Percentiles rank a stretch among this genome's conserved stretches.
phyloP scores from a whole-genome alignment of 2,329 filamentous ascomycete species.

The Fusarium torulosum region DNA sequence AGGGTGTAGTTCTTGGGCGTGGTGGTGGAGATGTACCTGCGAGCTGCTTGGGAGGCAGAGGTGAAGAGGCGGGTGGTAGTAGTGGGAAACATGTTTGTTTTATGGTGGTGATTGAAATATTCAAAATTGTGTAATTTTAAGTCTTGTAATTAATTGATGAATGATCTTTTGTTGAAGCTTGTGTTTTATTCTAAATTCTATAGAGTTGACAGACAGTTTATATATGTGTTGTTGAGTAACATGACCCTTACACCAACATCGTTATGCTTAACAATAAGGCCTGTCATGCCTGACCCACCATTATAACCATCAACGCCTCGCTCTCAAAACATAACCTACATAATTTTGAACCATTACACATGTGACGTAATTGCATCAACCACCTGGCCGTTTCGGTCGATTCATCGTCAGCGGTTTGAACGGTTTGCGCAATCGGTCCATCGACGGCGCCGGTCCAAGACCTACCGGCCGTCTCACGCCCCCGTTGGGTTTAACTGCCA shows the following conservation, averaged over 20 bases:
- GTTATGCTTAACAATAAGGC: slow-evolving; percentile 47
- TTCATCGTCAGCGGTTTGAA: slow-evolving; percentile 70
- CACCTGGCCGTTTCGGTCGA: slow-evolving; percentile 51
- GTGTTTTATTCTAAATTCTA: slow-evolving; percentile 4
- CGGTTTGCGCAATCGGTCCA: slow-evolving; percentile 65
- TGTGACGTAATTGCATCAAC: slow-evolving; percentile 19
- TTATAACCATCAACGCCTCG: slow-evolving; percentile 19
- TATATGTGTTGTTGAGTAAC: slow-evolving; percentile 26
- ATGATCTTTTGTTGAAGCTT: slow-evolving; percentile 4
- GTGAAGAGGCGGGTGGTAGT: slow-evolving; percentile 38
- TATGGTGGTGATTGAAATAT: not conserved
- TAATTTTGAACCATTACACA: slow-evolving; percentile 14
- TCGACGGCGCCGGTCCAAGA: slow-evolving; percentile 61
- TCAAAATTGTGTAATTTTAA: not conserved
- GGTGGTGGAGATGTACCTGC: slow-evolving; percentile 45
- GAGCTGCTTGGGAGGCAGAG: slow-evolving; percentile 22
- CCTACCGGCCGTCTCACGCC: slow-evolving; percentile 60
- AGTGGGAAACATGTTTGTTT: slow-evolving; percentile 38
- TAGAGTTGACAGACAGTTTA: not conserved
- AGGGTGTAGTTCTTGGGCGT: slow-evolving; percentile 23
- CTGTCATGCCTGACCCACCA: not conserved
- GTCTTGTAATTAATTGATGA: not conserved
- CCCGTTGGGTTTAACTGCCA: slow-evolving; percentile 53
- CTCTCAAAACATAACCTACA: slow-evolving; percentile 13
- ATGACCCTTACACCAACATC: slow-evolving; percentile 3